A percentile compares a stretch with the other conserved stretches of the same genome.
These are phyloP conservation scores for Ministeria vibrans DNA, from an alignment of 78 protist species.

Conservation along the genomic window DNA sequence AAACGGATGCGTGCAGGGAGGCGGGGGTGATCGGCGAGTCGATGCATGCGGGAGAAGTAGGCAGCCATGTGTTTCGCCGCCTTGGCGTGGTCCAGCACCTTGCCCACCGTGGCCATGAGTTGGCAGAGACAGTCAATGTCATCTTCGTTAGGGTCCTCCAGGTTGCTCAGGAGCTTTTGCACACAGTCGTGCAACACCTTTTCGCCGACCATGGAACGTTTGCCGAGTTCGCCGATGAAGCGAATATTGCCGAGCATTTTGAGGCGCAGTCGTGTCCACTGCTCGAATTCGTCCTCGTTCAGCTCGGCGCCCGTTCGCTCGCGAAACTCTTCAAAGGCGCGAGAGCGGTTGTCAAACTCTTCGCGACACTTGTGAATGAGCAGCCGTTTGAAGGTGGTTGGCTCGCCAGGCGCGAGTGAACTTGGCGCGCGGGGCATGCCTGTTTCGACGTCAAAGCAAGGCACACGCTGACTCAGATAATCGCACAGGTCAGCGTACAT, in stretches of 20 bases:
- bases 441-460: background rate
- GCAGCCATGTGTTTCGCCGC: background rate
- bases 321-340: background rate
- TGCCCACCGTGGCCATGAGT: constrained; percentile 20
- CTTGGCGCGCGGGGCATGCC: too few relatives aligned
- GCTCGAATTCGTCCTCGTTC: background rate
- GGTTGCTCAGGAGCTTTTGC: constrained; percentile 8
- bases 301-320: background rate
- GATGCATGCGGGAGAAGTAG: background rate
- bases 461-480: background rate
- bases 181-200: constrained; percentile 31
- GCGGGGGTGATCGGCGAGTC: background rate
- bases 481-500: constrained; percentile 12
- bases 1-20: constrained; percentile 2
- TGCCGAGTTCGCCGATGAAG: constrained; percentile 41
- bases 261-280: too few relatives aligned
- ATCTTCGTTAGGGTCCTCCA: constrained; percentile 17
- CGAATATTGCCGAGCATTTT: constrained; percentile 30
- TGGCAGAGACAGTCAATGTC: constrained; percentile 21
- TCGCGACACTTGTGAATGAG: constrained; percentile 16
- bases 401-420: too few relatives aligned
- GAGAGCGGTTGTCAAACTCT: constrained; percentile 13
- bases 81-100: background rate
- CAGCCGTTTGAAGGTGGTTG: constrained; percentile 10
- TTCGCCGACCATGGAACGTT: constrained; percentile 8